Evolutionary conservation across 768 basidiomycete genomes (phyloP).

Genomic region (Clathrus columnatus): DNA sequence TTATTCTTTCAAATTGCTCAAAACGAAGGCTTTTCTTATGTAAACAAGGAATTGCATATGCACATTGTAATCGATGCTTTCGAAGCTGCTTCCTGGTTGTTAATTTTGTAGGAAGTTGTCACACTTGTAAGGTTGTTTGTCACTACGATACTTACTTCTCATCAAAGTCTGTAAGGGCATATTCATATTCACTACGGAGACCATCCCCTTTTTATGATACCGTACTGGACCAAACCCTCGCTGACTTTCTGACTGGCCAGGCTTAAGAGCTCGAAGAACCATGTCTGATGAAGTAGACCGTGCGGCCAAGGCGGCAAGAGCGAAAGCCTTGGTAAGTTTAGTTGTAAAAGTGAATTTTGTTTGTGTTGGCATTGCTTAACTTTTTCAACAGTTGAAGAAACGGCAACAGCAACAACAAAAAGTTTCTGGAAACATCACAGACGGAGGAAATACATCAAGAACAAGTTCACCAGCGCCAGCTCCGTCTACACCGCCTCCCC

Average conservation of each 20-base stretch:
- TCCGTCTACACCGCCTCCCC: constrained; percentile 44
- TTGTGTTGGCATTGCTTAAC: background rate
- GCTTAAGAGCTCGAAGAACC: background rate
- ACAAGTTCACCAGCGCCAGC: constrained; percentile 41
- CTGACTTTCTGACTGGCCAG: background rate
- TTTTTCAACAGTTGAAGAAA: constrained; percentile 58
- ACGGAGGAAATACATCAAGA: constrained; percentile 33
- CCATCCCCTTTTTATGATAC: no score
- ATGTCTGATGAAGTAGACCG: constrained; percentile 66
- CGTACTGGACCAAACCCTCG: background rate
- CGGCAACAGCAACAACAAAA: constrained; percentile 58
- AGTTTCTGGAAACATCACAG: constrained; percentile 31
- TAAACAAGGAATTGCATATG: no score
- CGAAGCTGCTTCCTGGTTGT: no score
- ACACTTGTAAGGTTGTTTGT: no score
- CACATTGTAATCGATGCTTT: no score
- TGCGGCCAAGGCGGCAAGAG: constrained; percentile 74
- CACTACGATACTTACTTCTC: no score
- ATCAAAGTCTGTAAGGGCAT: no score
- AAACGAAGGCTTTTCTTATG: no score
- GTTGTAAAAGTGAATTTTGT: background rate
- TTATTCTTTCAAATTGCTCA: no score
- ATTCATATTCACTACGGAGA: no score
- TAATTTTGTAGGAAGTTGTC: no score
- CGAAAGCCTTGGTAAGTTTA: constrained; percentile 64